Evolutionary conservation across 2,329 filamentous ascomycete species (phyloP).

Genomic region (Trichophyton benhamiae): DNA sequence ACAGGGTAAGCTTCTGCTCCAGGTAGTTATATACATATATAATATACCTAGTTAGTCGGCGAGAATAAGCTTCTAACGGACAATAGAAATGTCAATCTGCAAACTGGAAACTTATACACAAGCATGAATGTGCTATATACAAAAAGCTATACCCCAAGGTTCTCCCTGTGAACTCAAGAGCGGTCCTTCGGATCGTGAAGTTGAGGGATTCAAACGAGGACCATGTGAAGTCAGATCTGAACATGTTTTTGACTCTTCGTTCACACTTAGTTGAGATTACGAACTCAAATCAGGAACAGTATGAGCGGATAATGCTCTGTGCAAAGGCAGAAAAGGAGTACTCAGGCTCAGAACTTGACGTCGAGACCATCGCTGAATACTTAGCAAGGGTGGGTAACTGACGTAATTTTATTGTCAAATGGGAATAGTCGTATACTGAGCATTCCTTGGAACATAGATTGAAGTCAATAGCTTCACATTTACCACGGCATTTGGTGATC

Average conservation of each 20-base stretch:
- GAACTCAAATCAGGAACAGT: conserved; percentile 28
- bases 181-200: conserved; percentile 42
- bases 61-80: background rate
- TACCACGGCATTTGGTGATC: conserved; percentile 43
- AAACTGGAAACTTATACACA: conserved; percentile 49
- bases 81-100: conserved; percentile 44
- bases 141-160: conserved; percentile 33
- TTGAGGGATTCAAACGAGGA: conserved; percentile 29
- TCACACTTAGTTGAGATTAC: conserved; percentile 40
- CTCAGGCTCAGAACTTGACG: conserved; percentile 35
- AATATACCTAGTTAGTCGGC: too few relatives aligned
- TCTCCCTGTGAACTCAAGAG: conserved; percentile 45
- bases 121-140: conserved; percentile 46
- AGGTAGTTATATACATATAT: too few relatives aligned
- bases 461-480: conserved; percentile 49
- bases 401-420: background rate
- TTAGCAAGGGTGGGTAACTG: conserved; percentile 33
- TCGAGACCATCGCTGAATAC: conserved; percentile 33
- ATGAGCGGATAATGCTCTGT: conserved; percentile 38
- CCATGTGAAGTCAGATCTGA: conserved; percentile 28
- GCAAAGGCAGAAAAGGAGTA: conserved; percentile 44
- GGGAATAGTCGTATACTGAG: background rate
- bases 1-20: conserved; percentile 35
- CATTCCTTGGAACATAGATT: conserved; percentile 27
- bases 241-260: conserved; percentile 33